phyloP scores from a whole-genome alignment of 768 basidiomycete genomes.

The Boletus insuetus region DNA sequence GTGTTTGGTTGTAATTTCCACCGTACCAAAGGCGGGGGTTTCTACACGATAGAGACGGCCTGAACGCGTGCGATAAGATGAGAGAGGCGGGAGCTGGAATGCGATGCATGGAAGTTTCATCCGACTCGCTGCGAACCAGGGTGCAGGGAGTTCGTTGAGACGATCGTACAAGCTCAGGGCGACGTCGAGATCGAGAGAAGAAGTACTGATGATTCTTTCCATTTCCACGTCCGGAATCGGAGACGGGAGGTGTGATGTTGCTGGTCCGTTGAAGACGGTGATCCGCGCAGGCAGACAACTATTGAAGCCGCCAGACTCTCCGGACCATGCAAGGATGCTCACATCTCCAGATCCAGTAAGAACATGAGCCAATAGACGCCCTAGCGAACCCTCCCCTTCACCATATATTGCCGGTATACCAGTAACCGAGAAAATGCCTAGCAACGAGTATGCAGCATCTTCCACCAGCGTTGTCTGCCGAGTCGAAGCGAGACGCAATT shows the following conservation, averaged over 20 bases:
- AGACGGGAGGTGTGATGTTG: not conserved
- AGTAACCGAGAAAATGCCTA: not conserved
- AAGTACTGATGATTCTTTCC: not conserved
- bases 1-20: too few relatives aligned
- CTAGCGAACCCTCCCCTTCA: not conserved
- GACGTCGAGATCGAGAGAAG: not conserved
- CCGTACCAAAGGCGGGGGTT: not conserved
- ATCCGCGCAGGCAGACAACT: too few relatives aligned
- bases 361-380: not conserved
- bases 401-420: not conserved
- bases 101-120: not conserved
- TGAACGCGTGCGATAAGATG: not conserved
- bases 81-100: not conserved
- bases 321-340: constrained; percentile 7
- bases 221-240: not conserved
- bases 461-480: not conserved
- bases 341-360: not conserved
- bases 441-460: not conserved
- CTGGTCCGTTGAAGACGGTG: too few relatives aligned
- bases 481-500: not conserved
- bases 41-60: not conserved
- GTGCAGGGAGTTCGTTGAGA: not conserved
- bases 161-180: not conserved
- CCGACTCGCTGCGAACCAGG: not conserved
- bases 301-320: not conserved